Percentiles rank a stretch among this genome's conserved stretches.
phyloP scores from a whole-genome alignment of 768 basidiomycete genomes.

The Leccinum boreale region DNA sequence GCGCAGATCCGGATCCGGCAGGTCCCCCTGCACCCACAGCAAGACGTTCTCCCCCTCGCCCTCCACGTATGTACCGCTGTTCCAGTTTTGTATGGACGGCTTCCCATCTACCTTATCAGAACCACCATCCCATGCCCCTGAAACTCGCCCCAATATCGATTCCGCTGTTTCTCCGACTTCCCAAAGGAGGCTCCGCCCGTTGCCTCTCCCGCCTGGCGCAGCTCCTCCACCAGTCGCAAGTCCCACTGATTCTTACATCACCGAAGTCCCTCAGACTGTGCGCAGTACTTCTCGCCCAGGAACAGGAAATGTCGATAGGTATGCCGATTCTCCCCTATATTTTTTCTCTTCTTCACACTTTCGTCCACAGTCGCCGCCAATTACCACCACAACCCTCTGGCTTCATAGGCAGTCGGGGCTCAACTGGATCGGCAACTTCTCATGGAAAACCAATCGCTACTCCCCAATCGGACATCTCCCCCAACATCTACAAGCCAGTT shows the following conservation, averaged over 20 bases:
- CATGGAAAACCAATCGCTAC: slow-evolving; percentile 11
- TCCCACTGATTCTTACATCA: slow-evolving; percentile 15
- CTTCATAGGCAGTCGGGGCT: slow-evolving; percentile 16
- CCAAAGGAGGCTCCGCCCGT: slow-evolving; percentile 27
- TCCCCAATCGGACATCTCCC: slow-evolving; percentile 16
- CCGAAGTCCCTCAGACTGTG: slow-evolving; percentile 11
- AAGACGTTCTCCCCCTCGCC: slow-evolving; percentile 19
- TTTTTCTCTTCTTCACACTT: neutral
- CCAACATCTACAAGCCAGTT: slow-evolving; percentile 31
- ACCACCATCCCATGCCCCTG: slow-evolving; percentile 16
- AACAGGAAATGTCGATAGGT: slow-evolving; percentile 26
- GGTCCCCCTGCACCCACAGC: slow-evolving; percentile 8
- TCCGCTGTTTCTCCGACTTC: slow-evolving; percentile 28
- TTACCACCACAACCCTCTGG: slow-evolving; percentile 21
- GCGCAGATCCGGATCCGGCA: slow-evolving; percentile 17
- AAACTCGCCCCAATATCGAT: slow-evolving; percentile 21
- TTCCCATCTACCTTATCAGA: slow-evolving; percentile 4
- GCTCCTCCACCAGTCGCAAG: slow-evolving; percentile 8
- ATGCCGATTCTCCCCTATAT: neutral
- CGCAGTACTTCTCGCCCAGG: slow-evolving; percentile 22
- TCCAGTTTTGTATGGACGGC: neutral
- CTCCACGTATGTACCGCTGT: slow-evolving; percentile 18
- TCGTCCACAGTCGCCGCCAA: slow-evolving; percentile 26
- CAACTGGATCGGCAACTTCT: slow-evolving; percentile 21
- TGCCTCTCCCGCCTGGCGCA: slow-evolving; percentile 28